Base-by-base conservation (phyloP, 306 rosid species). In the Casuarina cunninghamiana region DNA sequence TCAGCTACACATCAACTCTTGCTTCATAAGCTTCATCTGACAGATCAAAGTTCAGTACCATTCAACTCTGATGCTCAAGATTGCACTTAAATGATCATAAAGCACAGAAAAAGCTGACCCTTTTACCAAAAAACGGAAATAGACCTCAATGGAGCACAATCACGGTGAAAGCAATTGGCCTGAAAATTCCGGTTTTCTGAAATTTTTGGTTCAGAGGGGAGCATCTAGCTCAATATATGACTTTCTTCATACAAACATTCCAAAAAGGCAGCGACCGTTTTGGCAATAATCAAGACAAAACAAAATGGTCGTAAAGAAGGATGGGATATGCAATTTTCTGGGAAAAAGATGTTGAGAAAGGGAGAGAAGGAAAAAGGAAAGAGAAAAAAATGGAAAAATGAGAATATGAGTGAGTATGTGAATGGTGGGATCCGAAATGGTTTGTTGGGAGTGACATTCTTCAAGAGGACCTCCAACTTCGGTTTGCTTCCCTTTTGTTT, bases 381-480 rank as follows among this genome's bases (percentile, higher is more conserved):
- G 21, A 39, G 10, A 37, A 48, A 42, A 19, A 10, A 68, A 19
- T 32, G 39, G 17, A 38, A 48, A 11, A 54, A 70, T 49, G 51
- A 15, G 49, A 13, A 74, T 71, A 5, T 72, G 73, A 57, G 78
- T 49, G 79, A 71, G 79, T 70, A 80, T 55, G 69, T 57, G 89
- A 57, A 75, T 53, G 87, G 77, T 78, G 75, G 86, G 84, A 93
- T 88, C 77, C 51, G 71, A 67, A 82, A 79, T 74, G 93, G 78
- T 15, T 78, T 71, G 71, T 41, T 9, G 73, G 83, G 71, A 74
- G 86, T 79, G 92, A 87, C 93, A 91, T 87, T 88, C 87, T 91
- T 89, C 89, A 87, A 75, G 72, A 76, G 43, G 81, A 26, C 97
- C 98, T 87, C 81, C 79, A 84, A 86, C 74, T 85, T 93, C 96